Conservation (phyloP, 23 red algal genomes). For the Cyanidium caldarium region DNA sequence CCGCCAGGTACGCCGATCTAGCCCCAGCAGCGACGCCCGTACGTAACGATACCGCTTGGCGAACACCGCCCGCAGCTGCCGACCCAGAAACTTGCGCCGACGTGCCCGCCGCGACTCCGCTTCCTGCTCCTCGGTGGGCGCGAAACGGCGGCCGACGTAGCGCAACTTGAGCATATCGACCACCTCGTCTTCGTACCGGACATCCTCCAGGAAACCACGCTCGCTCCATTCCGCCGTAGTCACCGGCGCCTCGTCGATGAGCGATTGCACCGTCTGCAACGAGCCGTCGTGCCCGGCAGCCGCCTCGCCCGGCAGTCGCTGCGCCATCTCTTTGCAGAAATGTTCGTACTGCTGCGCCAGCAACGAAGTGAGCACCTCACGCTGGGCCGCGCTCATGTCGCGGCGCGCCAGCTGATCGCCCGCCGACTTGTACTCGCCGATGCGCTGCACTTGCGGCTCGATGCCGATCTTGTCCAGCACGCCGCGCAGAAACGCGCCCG, state of each 20-base stretch:
- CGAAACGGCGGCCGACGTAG: conserved; percentile 6
- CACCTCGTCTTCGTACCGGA: conserved; percentile 63
- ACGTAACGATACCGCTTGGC: conserved; percentile 4
- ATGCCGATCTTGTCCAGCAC: conserved; percentile 90
- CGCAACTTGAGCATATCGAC: conserved; percentile 51
- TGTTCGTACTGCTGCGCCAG: conserved; percentile 35
- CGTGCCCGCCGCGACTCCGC: not conserved
- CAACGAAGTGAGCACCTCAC: conserved; percentile 55
- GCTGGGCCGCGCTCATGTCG: conserved; percentile 60
- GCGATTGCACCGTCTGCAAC: too few species aligned
- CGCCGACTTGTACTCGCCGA: conserved; percentile 88
- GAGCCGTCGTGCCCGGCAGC: too few species aligned
- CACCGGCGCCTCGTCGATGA: conserved; percentile 39
- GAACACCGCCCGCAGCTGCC: conserved; percentile 19
- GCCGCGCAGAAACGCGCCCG: conserved; percentile 62
- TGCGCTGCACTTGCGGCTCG: conserved; percentile 76
- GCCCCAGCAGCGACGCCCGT: conserved; percentile 23
- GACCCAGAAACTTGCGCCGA: conserved; percentile 9
- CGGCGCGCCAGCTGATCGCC: conserved; percentile 73
- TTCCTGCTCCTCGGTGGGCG: not conserved
- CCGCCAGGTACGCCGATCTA: conserved; percentile 11
- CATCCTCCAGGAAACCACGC: conserved; percentile 34
- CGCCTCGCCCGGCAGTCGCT: conserved; percentile 11
- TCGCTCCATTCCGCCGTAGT: conserved; percentile 49
- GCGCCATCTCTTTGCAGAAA: conserved; percentile 28